Evolutionary conservation across 2,329 filamentous ascomycete genomes (phyloP), one percentile per base, ranked within the genome.

Genomic region (Pseudopyrenochaeta lycopersici): DNA sequence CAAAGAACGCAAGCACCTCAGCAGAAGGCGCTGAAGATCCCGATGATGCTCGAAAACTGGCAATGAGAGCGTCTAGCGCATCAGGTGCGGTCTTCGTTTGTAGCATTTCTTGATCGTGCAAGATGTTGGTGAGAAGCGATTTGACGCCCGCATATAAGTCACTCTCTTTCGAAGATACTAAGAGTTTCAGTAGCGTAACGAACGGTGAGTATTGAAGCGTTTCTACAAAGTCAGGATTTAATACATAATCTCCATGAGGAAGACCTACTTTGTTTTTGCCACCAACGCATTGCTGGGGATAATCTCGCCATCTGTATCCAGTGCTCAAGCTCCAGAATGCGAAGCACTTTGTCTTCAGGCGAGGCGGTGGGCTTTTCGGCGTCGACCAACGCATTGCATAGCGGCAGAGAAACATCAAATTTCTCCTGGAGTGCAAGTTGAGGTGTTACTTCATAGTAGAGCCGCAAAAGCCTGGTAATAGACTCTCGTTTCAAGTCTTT

Each of bases 241-340:
- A 14, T 33, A 40, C 15, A 12, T 14, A n/a, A 10, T 11, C 17
- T 18, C 3, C 4, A 10, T 21, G 4, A 41, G 18, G 14, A 18
- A 18, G 7, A 60, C 74, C 63, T 71, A 78, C 82, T 84, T 56
- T 83, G 80, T 68, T 90, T 93, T 58, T 90, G 84, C 79, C 95
- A 97, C 94, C 94, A 98, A 58, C 90, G 87, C 88, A 97, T 95
- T 5, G 88, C 88, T 0, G 90, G 87, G 2, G 92, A 96, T 64
- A 88, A 86, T 58, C 87, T 85, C 3, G 93, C 92, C 70, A 97
- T 90, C 27, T 87, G 84, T 15, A 97, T 85, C 15, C 96, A 80
- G 71, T 94, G 90, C 71, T 92, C 88, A 23, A 97, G 79, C 74
- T 96, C 91, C 66, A 93, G 85, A 9, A 90, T 74, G 18, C 85